phyloP scores from a whole-genome alignment of 768 basidiomycete species.

The Termitomyces sp. region DNA sequence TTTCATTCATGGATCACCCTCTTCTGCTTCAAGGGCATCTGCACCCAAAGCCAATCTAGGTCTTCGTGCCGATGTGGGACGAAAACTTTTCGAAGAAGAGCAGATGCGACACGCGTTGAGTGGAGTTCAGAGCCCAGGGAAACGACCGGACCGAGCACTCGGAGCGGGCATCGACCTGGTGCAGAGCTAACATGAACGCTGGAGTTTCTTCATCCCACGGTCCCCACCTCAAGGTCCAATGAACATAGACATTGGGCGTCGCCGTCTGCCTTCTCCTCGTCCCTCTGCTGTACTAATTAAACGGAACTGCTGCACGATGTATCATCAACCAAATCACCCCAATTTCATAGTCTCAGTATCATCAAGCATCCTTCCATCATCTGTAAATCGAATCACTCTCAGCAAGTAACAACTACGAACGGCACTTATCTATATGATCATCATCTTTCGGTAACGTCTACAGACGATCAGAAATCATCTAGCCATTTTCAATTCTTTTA shows the following conservation, averaged over 20 bases:
- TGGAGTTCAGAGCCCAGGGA: conserved; percentile 22
- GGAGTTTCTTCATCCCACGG: conserved; percentile 1
- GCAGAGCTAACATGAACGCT: conserved; percentile 28
- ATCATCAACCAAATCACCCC: conserved; percentile 31
- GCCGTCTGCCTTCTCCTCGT: conserved; percentile 10
- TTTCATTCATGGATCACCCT: conserved; percentile 71
- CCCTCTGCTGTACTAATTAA: conserved; percentile 38
- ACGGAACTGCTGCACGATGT: conserved; percentile 37
- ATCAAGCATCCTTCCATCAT: conserved; percentile 14
- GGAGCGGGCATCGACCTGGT: conserved; percentile 44
- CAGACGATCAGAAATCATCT: conserved; percentile 18
- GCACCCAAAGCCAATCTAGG: conserved; percentile 41
- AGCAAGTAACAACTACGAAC: conserved; percentile 16
- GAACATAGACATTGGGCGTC: conserved; percentile 19
- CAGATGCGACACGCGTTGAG: conserved; percentile 42
- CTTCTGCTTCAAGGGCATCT: conserved; percentile 46
- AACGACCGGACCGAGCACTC: conserved; percentile 28
- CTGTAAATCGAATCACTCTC: conserved; percentile 14
- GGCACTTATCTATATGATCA: conserved; percentile 11
- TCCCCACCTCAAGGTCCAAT: conserved; percentile 9
- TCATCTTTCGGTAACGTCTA: conserved; percentile 12
- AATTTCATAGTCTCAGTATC: conserved; percentile 15
- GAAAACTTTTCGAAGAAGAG: conserved; percentile 71
- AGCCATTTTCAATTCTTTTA: conserved; percentile 16
- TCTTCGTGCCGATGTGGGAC: conserved; percentile 59